A percentile compares a stretch with the other conserved stretches of the same genome.
Evolutionary conservation across 345 rosid genomes (phyloP).

Genomic region (Hibiscus mutabilis): DNA sequence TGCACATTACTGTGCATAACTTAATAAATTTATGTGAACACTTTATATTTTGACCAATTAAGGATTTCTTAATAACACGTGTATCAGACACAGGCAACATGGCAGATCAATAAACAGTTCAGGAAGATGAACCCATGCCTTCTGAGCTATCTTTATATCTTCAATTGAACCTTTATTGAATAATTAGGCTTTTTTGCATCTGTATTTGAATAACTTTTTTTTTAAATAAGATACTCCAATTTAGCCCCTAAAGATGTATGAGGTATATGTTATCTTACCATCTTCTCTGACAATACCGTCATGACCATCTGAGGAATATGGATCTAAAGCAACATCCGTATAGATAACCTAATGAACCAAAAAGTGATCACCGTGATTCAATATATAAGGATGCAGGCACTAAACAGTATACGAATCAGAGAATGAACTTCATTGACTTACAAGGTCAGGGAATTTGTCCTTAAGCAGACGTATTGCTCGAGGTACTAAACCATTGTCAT

Average conservation of each 20-base stretch:
- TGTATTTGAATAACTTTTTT: not conserved
- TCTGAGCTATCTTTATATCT: not conserved
- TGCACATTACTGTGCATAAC: not conserved
- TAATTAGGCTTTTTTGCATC: not conserved
- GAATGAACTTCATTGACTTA: constrained; percentile 26
- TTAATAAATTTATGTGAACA: not conserved
- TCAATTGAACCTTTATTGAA: not conserved
- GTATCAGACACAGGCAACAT: not conserved
- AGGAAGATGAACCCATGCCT: not conserved
- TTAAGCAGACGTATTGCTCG: constrained; percentile 68
- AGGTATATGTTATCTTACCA: constrained; percentile 34
- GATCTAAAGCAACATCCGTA: constrained; percentile 90
- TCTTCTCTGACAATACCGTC: constrained; percentile 90
- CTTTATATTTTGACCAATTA: not conserved
- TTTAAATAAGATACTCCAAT: not conserved
- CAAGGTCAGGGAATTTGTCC: constrained; percentile 80
- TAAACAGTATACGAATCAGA: not conserved
- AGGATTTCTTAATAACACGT: not conserved
- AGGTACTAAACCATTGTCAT: constrained; percentile 85
- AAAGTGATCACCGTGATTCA: not conserved
- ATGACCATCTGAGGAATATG: constrained; percentile 86
- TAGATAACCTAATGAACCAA: constrained; percentile 55
- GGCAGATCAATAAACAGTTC: not conserved
- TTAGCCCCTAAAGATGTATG: not conserved
- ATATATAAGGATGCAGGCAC: not conserved